Conservation (phyloP, 768 basidiomycete species). For the Tricholomella constricta region DNA sequence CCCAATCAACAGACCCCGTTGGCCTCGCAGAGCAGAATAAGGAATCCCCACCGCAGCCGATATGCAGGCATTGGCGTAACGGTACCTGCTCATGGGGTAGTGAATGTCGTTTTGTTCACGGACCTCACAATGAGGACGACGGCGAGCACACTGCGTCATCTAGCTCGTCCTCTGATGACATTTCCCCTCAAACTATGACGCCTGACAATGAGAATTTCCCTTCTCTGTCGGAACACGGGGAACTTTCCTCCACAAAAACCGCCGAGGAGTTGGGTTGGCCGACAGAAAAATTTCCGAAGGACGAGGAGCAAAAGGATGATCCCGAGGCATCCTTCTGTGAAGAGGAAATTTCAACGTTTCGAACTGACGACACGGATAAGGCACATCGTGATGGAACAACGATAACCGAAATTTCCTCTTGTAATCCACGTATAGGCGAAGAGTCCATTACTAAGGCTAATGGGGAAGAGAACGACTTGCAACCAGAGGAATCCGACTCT, state of each 20-base stretch:
- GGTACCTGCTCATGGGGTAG: conserved; percentile 12
- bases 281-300: neutral
- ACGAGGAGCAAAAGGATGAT: neutral
- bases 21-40: neutral
- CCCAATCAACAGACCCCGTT: neutral
- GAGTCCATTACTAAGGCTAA: neutral
- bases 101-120: conserved; percentile 13
- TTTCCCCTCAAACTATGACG: neutral
- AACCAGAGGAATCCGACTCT: neutral
- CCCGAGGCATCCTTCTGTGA: neutral
- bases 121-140: neutral
- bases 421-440: neutral
- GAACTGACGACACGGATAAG: neutral
- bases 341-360: neutral
- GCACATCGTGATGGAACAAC: neutral
- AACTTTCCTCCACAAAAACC: neutral
- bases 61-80: conserved; percentile 13
- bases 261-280: neutral
- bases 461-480: neutral
- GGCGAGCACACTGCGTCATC: neutral
- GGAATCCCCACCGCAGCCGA: neutral
- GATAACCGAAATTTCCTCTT: neutral
- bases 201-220: neutral
- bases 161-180: neutral
- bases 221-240: neutral